Evolutionary conservation across 805 yeast species (phyloP).

Genomic region (Metschnikowia shivogae): DNA sequence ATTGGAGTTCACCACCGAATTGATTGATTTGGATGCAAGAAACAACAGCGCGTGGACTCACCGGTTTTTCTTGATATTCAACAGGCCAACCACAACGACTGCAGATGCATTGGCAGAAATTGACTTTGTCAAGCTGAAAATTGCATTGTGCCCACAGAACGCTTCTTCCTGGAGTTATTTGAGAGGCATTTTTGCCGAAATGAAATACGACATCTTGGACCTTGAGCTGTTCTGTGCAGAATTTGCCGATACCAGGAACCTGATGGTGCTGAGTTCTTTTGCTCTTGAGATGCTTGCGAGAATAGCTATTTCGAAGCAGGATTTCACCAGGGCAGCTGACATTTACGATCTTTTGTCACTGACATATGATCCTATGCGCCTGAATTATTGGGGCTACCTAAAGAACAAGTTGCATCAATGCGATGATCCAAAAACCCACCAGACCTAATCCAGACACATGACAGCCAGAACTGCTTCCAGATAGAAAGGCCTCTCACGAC

Average conservation of each 20-base stretch:
- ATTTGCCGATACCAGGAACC: constrained; percentile 32
- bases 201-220: constrained; percentile 25
- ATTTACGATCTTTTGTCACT: constrained; percentile 50
- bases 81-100: constrained; percentile 16
- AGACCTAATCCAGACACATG: too few relatives aligned
- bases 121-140: constrained; percentile 45
- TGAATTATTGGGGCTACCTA: constrained; percentile 57
- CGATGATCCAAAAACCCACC: not conserved
- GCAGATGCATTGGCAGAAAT: constrained; percentile 43
- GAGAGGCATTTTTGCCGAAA: constrained; percentile 46
- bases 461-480: too few relatives aligned
- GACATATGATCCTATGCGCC: constrained; percentile 59
- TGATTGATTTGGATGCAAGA: constrained; percentile 60
- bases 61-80: constrained; percentile 55
- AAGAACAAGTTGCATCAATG: constrained; percentile 13
- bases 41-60: constrained; percentile 96
- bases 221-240: constrained; percentile 44
- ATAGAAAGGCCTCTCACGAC: too few relatives aligned
- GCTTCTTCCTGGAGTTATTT: constrained; percentile 85
- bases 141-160: constrained; percentile 69
- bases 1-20: constrained; percentile 43
- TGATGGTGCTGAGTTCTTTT: constrained; percentile 11
- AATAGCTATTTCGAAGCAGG: constrained; percentile 34
- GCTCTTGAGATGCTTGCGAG: constrained; percentile 38
- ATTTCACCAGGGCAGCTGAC: constrained; percentile 31